phyloP scores from a whole-genome alignment of 1,139 yeast species.

The Geotrichum aggregatum region DNA sequence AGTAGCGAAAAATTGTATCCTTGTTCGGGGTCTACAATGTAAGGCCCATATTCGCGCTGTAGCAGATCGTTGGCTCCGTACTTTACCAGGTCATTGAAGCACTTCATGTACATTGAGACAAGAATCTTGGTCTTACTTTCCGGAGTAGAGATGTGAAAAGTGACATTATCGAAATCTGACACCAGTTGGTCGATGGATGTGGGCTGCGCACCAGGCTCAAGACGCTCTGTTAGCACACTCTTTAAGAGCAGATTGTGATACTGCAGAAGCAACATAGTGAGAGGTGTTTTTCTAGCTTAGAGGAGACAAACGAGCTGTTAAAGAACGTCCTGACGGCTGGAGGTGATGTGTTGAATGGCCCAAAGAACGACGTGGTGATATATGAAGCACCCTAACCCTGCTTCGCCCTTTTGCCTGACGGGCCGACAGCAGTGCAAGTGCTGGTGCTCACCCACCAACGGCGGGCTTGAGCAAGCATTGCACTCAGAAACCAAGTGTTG shows the following conservation, averaged over 20 bases:
- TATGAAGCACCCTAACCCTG: no score
- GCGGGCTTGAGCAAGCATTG: no score
- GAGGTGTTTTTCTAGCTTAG: no score
- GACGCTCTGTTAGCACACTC: slow-evolving; percentile 42
- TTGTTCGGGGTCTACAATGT: slow-evolving; percentile 51
- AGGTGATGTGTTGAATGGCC: no score
- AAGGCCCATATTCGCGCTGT: slow-evolving; percentile 44
- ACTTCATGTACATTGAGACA: slow-evolving; percentile 67
- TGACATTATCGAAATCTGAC: slow-evolving; percentile 93
- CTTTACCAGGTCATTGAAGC: slow-evolving; percentile 66
- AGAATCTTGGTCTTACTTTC: slow-evolving; percentile 61
- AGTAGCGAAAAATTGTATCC: slow-evolving; percentile 80
- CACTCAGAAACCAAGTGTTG: no score
- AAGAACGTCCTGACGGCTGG: no score
- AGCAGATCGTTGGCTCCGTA: slow-evolving; percentile 53
- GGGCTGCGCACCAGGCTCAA: slow-evolving; percentile 42
- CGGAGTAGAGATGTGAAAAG: slow-evolving; percentile 85
- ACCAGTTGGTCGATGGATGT: slow-evolving; percentile 81
- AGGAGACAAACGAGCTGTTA: no score
- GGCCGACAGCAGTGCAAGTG: no score
- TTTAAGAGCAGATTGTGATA: slow-evolving; percentile 44
- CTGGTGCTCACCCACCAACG: no score
- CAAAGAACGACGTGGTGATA: no score
- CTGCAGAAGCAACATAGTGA: slow-evolving; percentile 40
- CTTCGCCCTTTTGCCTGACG: no score